These are phyloP conservation scores for Mycosphaerelloides madeirae DNA, from an alignment of 2,329 filamentous ascomycete genomes.

Conservation along the genomic window DNA sequence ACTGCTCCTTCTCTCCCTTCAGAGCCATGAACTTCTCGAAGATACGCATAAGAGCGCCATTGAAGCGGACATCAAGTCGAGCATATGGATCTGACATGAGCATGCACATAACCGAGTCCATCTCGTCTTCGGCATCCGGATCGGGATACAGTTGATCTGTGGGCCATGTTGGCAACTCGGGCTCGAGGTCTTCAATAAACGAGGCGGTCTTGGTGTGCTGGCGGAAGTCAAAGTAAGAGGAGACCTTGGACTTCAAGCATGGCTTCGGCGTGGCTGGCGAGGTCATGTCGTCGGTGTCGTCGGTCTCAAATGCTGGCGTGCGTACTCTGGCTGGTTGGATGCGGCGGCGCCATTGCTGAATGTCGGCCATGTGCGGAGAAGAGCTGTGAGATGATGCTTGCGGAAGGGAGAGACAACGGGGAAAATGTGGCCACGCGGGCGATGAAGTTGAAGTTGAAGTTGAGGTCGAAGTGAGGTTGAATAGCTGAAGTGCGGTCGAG, in stretches of 20 bases:
- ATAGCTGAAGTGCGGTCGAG: neutral
- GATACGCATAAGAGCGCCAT: slow-evolving; percentile 38
- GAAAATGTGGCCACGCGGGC: neutral
- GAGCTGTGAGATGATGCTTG: neutral
- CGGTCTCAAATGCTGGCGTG: slow-evolving; percentile 27
- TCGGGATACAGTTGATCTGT: slow-evolving; percentile 24
- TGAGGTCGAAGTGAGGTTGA: slow-evolving; percentile 3
- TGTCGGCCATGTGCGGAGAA: slow-evolving; percentile 28
- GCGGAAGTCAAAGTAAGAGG: slow-evolving; percentile 35
- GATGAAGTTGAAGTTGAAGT: slow-evolving; percentile 7
- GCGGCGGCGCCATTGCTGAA: slow-evolving; percentile 33
- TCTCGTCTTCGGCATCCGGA: slow-evolving; percentile 26
- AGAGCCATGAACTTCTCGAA: slow-evolving; percentile 40
- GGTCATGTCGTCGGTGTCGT: slow-evolving; percentile 29
- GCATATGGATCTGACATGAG: slow-evolving; percentile 29
- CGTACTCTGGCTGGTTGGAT: slow-evolving; percentile 31
- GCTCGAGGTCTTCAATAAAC: slow-evolving; percentile 19
- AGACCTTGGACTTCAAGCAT: slow-evolving; percentile 37
- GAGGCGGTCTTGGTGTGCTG: slow-evolving; percentile 17
- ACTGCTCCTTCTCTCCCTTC: slow-evolving; percentile 31
- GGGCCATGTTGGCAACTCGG: slow-evolving; percentile 26
- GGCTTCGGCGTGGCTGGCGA: slow-evolving; percentile 29
- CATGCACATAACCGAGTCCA: slow-evolving; percentile 30
- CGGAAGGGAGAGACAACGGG: neutral
- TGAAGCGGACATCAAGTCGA: slow-evolving; percentile 29